Percentiles rank a stretch among this genome's conserved stretches.
phyloP scores from a whole-genome alignment of 257 asterid species.

The Solanum chilense region DNA sequence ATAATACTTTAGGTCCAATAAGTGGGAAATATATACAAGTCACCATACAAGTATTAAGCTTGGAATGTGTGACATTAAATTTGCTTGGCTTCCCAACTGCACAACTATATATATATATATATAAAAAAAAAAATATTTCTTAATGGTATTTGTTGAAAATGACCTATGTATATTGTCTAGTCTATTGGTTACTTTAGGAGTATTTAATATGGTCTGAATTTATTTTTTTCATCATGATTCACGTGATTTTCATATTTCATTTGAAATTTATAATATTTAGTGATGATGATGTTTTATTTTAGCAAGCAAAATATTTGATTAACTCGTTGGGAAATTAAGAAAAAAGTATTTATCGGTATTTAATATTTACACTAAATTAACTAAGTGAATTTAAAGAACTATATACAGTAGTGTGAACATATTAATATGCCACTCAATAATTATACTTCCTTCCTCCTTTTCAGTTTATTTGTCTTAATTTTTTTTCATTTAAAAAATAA shows the following conservation, averaged over 20 bases:
- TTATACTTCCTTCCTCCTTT: not conserved
- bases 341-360: not conserved
- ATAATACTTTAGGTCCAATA: not conserved
- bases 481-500: too few relatives aligned
- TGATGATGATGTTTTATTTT: not conserved
- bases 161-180: not conserved
- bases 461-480: not conserved
- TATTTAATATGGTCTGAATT: not conserved
- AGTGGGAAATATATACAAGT: not conserved
- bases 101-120: not conserved
- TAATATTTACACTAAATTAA: not conserved
- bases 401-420: not conserved
- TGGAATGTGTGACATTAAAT: not conserved
- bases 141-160: not conserved
- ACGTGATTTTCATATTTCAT: not conserved
- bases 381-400: not conserved
- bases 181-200: not conserved
- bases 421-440: not conserved
- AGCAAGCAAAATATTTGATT: not conserved
- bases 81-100: not conserved
- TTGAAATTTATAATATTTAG: not conserved
- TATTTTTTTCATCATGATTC: not conserved
- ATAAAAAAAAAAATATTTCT: too few relatives aligned
- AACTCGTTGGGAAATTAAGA: not conserved
- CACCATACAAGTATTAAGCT: not conserved